Conservation (phyloP, 805 yeast genomes). For the Hanseniaspora meyeri region DNA sequence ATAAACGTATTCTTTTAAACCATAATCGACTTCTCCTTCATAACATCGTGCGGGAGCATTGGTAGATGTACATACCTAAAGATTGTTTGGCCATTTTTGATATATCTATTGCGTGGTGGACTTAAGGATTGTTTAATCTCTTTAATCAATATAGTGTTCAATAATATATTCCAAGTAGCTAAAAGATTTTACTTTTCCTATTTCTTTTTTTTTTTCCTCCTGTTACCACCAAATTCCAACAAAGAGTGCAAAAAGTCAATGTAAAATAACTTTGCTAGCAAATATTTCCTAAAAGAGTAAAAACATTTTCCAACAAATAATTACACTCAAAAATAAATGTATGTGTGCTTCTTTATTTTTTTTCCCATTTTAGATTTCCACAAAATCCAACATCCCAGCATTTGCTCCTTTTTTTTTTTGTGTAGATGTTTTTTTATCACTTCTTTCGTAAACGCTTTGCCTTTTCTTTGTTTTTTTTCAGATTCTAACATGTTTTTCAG, state of each 20-base stretch:
- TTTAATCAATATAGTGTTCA: not conserved
- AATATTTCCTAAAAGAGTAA: not conserved
- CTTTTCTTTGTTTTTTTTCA: not conserved
- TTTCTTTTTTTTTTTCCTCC: not conserved
- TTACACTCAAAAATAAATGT: too few species aligned
- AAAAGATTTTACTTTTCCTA: not conserved
- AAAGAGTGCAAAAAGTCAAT: not conserved
- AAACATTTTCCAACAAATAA: not conserved
- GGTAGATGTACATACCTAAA: constrained; percentile 31
- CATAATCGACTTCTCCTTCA: not conserved
- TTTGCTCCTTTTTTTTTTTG: not conserved
- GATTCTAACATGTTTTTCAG: too few species aligned
- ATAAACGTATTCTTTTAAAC: not conserved
- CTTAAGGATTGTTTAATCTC: not conserved
- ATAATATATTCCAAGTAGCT: too few species aligned
- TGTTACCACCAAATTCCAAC: not conserved
- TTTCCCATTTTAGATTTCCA: not conserved
- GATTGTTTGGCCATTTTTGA: constrained; percentile 38
- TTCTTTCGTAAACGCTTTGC: not conserved
- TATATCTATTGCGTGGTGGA: constrained; percentile 14
- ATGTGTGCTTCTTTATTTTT: not conserved
- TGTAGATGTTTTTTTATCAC: not conserved
- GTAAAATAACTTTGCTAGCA: not conserved
- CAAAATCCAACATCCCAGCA: not conserved
- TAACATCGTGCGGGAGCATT: not conserved